A percentile compares a stretch with the other conserved stretches of the same genome.
Conservation (phyloP, 768 basidiomycete genomes). For the Chalciporus pseudorubinellus region DNA sequence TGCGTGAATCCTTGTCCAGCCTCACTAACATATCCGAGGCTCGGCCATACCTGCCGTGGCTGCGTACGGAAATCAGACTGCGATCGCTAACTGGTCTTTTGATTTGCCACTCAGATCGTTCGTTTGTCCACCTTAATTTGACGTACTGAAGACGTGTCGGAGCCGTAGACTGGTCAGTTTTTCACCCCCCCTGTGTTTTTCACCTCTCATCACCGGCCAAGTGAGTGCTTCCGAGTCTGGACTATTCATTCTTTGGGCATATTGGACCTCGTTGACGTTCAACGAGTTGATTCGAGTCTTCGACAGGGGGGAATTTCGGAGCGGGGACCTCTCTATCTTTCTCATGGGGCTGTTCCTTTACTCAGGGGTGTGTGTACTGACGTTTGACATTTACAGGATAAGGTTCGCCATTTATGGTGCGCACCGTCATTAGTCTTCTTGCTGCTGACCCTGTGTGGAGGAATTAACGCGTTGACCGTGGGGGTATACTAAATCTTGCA, state of each 20-base stretch:
- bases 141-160: constrained; percentile 29
- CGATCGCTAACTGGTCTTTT: constrained; percentile 17
- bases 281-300: background rate
- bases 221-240: background rate
- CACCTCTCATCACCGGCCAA: constrained; percentile 21
- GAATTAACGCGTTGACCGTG: background rate
- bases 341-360: constrained; percentile 2
- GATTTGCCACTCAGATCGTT: constrained; percentile 20
- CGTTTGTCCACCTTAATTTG: constrained; percentile 16
- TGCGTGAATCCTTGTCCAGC: constrained; percentile 6
- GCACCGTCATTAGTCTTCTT: constrained; percentile 4
- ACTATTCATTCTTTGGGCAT: constrained; percentile 1
- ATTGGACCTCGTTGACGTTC: constrained; percentile 2
- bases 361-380: constrained; percentile 13
- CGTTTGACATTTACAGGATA: constrained; percentile 9
- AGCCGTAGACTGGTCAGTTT: constrained; percentile 13
- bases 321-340: constrained; percentile 16
- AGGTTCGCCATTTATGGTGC: constrained; percentile 9
- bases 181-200: constrained; percentile 22
- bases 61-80: constrained; percentile 24
- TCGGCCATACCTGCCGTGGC: background rate
- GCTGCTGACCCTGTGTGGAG: constrained; percentile 8
- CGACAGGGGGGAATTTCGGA: constrained; percentile 6
- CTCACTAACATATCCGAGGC: constrained; percentile 8
- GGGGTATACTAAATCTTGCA: too few relatives aligned